Conservation (phyloP, 108 stramenopile genomes). For the Nitzschia putrida region DNA sequence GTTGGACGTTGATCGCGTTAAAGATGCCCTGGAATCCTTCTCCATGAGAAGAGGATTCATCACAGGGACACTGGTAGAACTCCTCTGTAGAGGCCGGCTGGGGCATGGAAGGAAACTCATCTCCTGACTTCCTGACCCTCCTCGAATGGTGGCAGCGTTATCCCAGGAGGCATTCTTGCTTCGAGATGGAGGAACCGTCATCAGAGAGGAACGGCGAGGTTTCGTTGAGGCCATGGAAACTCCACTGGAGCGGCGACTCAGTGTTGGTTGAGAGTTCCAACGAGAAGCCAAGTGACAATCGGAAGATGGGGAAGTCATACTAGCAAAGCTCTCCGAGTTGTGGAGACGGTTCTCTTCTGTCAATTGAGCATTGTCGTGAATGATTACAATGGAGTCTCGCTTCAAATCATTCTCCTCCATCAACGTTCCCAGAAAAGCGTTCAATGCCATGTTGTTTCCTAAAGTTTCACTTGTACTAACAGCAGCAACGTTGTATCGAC, state of each 20-base stretch:
- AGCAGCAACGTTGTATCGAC: conserved; percentile 1
- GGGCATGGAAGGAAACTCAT: no score
- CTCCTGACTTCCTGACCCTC: no score
- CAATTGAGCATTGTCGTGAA: conserved; percentile 14
- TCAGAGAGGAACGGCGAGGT: no score
- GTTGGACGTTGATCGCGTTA: no score
- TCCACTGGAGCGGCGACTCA: not conserved
- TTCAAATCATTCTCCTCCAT: not conserved
- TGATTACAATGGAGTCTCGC: not conserved
- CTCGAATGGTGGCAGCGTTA: no score
- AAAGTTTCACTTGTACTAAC: conserved; percentile 40
- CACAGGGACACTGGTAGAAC: no score
- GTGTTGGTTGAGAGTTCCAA: conserved; percentile 6
- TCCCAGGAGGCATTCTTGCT: no score
- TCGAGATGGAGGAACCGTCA: no score
- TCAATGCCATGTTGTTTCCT: not conserved
- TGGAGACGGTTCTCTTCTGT: conserved; percentile 3
- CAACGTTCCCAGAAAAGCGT: not conserved
- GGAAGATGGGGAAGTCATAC: not conserved
- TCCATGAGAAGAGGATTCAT: no score
- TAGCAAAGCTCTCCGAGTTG: conserved; percentile 12
- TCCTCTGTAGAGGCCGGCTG: no score
- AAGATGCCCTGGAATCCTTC: no score
- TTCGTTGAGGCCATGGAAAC: no score
- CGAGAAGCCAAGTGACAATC: not conserved